Conservation (phyloP, 495 filamentous ascomycete genomes). For the Penicillium odoratum region DNA sequence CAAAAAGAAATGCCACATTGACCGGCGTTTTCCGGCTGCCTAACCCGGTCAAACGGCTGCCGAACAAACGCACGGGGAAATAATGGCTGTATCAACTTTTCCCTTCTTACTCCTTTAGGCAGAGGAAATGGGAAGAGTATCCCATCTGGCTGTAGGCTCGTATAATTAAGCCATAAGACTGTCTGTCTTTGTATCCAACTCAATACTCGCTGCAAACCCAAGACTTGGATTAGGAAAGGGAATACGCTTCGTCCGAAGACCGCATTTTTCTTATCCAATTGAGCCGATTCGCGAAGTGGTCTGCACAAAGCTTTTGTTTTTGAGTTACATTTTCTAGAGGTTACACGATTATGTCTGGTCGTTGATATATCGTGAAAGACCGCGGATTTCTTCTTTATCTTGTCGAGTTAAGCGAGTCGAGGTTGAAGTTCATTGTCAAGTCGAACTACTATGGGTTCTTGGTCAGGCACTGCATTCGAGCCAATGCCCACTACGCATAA, state of each 20-base stretch:
- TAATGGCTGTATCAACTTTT: conserved; percentile 12
- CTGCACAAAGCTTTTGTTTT: conserved; percentile 4
- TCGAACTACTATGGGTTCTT: conserved; percentile 11
- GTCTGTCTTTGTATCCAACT: conserved; percentile 8
- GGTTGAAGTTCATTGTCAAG: not conserved
- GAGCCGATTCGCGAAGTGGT: conserved; percentile 8
- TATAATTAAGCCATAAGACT: conserved; percentile 8
- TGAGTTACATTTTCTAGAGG: conserved; percentile 9
- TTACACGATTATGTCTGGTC: conserved; percentile 21
- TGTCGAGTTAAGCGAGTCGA: not conserved
- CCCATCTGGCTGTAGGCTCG: not conserved
- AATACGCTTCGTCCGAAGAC: conserved; percentile 14
- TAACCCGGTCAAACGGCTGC: conserved; percentile 22
- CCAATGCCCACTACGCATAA: conserved; percentile 22
- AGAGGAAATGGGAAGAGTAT: conserved; percentile 4
- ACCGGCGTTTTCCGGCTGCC: conserved; percentile 20
- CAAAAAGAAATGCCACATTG: conserved; percentile 12
- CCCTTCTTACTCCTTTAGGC: not conserved
- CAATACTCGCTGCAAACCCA: conserved; percentile 14
- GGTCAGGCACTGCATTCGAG: conserved; percentile 9
- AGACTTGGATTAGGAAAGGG: conserved; percentile 8
- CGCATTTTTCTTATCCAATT: conserved; percentile 13
- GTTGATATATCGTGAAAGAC: conserved; percentile 23
- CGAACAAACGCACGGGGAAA: conserved; percentile 14
- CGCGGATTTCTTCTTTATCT: not conserved